A percentile compares a stretch with the other conserved stretches of the same genome.
These are phyloP conservation scores for Boletus speciosus DNA, from an alignment of 768 basidiomycete genomes.

Conservation along the genomic window DNA sequence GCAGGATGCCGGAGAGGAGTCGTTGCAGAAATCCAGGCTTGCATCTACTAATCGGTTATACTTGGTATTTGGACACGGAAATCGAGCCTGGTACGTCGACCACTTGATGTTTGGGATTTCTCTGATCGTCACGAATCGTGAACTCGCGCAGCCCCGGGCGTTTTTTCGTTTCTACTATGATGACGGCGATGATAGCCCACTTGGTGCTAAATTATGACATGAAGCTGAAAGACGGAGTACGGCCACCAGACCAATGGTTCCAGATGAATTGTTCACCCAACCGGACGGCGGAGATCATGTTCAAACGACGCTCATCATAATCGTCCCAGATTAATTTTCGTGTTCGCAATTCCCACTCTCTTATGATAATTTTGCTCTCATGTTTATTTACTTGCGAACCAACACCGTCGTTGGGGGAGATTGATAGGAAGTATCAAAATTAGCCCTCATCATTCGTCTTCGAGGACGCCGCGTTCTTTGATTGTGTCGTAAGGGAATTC, in stretches of 20 bases:
- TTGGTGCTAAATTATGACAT: constrained; percentile 41
- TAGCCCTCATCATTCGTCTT: constrained; percentile 1
- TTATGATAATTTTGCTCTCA: constrained; percentile 10
- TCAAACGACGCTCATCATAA: constrained; percentile 28
- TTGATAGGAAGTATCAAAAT: constrained; percentile 16
- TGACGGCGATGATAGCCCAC: constrained; percentile 41
- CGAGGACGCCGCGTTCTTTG: background rate
- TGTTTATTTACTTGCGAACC: constrained; percentile 7
- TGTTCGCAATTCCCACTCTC: constrained; percentile 4
- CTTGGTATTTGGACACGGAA: constrained; percentile 35
- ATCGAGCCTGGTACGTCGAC: constrained; percentile 33
- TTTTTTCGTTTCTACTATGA: constrained; percentile 38
- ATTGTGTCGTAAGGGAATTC: background rate
- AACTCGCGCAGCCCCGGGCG: constrained; percentile 37
- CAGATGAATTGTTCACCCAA: constrained; percentile 37
- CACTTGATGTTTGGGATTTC: background rate
- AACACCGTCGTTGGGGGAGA: constrained; percentile 11
- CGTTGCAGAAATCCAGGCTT: constrained; percentile 26
- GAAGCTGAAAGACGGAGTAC: constrained; percentile 32
- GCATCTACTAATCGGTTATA: constrained; percentile 31
- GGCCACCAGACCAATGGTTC: constrained; percentile 36
- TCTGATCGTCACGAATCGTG: constrained; percentile 2
- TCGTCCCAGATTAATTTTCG: constrained; percentile 8
- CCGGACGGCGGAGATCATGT: constrained; percentile 34
- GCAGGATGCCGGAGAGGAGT: constrained; percentile 21